Evolutionary conservation across 257 asterid genomes (phyloP), one percentile per base, ranked within the genome.

Genomic region (Primulina huaijiensis): DNA sequence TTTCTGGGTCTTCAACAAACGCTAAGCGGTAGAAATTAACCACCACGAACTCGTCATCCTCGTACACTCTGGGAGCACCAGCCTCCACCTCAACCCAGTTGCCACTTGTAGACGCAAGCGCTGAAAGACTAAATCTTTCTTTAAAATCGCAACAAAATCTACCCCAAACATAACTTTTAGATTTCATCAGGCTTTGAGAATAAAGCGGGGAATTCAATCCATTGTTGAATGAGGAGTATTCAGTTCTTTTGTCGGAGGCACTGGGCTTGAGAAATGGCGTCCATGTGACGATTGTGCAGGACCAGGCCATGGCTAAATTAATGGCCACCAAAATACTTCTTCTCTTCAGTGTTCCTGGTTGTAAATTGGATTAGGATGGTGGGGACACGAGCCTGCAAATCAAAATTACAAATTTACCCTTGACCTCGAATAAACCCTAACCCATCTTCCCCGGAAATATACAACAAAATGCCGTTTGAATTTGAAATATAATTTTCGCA

Each of bases 1-100:
- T 84, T 75, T 82, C 79, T 19, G 99, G 97, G 80, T 90, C 86
- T 40, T 85, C 12, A 61, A 93, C 70, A 64, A 63, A 80, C 69
- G 85, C 94, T 73, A 93, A 86, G 20, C 82, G 78, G 81, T 90
- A 93, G 77, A 90, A 93, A 77, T 90, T 93, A 11, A 93, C 96
- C 72, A 93, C 99, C 23, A 91, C 66, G 76, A 87, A 87, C 72
- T 84, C 83, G 71, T 77, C 88, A 29, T 81, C 78, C 66, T 64
- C 37, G 77, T 64, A 76, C 30, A 65, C 83, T 67, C 74, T 60
- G 8, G 68, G 72, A 64, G 70, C 46, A 64, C 75, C 84, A 62
- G 80, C 74, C 64, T 77, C 78, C 55, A 73, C 71, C 3, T 77
- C 79, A 16, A 80, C 72, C 82, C 86, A 83, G 74, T 74, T 50